phyloP scores from a whole-genome alignment of 345 rosid genomes.

The Excoecaria agallocha region DNA sequence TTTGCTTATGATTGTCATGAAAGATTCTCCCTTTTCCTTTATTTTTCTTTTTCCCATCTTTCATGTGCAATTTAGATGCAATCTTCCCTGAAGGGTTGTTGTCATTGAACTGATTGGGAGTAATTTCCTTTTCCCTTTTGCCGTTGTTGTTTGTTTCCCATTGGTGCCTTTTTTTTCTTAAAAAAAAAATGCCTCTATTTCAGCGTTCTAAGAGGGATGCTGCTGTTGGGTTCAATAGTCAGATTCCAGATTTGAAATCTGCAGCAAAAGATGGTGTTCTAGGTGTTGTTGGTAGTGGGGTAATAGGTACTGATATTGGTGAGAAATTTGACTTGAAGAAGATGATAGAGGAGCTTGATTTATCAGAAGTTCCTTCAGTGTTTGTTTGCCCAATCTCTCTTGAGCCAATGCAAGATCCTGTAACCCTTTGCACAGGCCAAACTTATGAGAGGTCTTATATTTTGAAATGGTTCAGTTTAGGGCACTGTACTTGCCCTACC shows the following conservation, averaged over 20 bases:
- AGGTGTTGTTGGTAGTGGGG: constrained; percentile 44
- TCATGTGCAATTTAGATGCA: constrained; percentile 29
- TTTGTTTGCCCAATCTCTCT: constrained; percentile 75
- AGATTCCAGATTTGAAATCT: constrained; percentile 59
- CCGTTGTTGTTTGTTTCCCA: neutral
- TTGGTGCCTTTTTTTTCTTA: neutral
- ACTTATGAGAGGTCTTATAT: constrained; percentile 69
- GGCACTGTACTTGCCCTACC: constrained; percentile 68
- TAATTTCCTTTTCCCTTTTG: constrained; percentile 3
- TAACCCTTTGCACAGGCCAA: constrained; percentile 75
- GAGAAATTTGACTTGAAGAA: constrained; percentile 62
- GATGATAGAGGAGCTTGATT: constrained; percentile 61
- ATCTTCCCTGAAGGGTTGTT: constrained; percentile 31
- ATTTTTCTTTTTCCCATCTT: constrained; percentile 17
- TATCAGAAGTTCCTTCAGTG: constrained; percentile 55
- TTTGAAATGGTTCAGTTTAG: constrained; percentile 64
- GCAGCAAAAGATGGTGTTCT: constrained; percentile 67
- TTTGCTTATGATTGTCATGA: constrained; percentile 30
- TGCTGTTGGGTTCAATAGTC: constrained; percentile 44
- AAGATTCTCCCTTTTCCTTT: constrained; percentile 13
- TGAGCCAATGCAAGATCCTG: constrained; percentile 76
- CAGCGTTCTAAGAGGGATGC: constrained; percentile 43
- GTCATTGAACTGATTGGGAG: constrained; percentile 24
- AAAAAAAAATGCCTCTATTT: constrained; percentile 53
- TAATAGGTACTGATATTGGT: constrained; percentile 23